These are phyloP conservation scores for Globisporangium cederbergense DNA, from an alignment of 352 stramenopile genomes.

Conservation along the genomic window DNA sequence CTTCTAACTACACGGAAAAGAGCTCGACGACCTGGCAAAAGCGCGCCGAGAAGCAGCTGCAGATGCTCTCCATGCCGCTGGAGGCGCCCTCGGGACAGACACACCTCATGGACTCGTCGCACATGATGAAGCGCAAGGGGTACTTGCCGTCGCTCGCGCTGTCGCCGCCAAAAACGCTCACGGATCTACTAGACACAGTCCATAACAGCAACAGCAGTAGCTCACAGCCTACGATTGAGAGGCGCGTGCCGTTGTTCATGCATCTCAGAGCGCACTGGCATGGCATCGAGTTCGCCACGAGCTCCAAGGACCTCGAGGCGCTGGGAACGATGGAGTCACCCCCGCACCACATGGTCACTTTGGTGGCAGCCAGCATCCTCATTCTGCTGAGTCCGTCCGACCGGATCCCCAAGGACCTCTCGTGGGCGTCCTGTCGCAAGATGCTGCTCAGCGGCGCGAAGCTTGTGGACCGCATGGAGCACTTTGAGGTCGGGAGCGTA, in stretches of 20 bases:
- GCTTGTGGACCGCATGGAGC: slow-evolving; percentile 45
- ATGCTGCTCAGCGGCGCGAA: slow-evolving; percentile 50
- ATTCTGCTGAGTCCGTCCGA: slow-evolving; percentile 72
- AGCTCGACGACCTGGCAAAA: slow-evolving; percentile 49
- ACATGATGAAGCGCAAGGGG: slow-evolving; percentile 73
- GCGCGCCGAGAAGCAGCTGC: slow-evolving; percentile 62
- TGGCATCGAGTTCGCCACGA: slow-evolving; percentile 38
- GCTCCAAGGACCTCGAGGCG: slow-evolving; percentile 40
- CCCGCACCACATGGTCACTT: slow-evolving; percentile 57
- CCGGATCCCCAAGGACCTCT: slow-evolving; percentile 66
- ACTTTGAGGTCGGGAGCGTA: slow-evolving; percentile 35
- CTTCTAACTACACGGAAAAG: slow-evolving; percentile 8
- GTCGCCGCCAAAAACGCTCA: slow-evolving; percentile 61
- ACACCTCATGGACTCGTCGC: slow-evolving; percentile 68
- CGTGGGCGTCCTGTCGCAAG: slow-evolving; percentile 60
- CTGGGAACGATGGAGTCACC: slow-evolving; percentile 39
- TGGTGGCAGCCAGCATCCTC: slow-evolving; percentile 56
- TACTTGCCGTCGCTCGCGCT: slow-evolving; percentile 52
- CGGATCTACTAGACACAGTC: slow-evolving; percentile 51
- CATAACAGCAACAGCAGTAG: slow-evolving; percentile 18
- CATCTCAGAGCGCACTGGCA: slow-evolving; percentile 28
- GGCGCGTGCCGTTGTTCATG: slow-evolving; percentile 4
- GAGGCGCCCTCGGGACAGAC: slow-evolving; percentile 44
- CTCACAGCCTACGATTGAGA: slow-evolving; percentile 8
- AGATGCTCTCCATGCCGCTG: slow-evolving; percentile 64